Evolutionary conservation across 2,329 filamentous ascomycete species (phyloP), one percentile per base, ranked within the genome.

Genomic region (Blastomyces parvus): DNA sequence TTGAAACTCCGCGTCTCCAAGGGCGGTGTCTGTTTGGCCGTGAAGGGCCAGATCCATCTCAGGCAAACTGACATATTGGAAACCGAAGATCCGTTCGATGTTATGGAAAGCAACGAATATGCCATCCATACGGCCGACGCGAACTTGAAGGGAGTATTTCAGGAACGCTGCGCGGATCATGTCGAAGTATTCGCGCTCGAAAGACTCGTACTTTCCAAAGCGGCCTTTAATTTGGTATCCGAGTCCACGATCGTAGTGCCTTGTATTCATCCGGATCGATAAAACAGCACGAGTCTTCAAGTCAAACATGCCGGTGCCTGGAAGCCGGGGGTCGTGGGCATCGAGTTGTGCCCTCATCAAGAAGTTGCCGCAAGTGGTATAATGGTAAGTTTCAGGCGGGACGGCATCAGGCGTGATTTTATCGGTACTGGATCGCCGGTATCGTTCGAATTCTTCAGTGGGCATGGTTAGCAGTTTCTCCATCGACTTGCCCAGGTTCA

Each of bases 91-190:
- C 62, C 92, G 88, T 75, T 92, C 83, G 1, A 91, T 90, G 73
- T 99, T 99, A 79, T 99, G 94, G 73, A 87, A 99, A 2, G 94
- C 94, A 27, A 97, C 89, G 72, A 97, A 99, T 59, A 97, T 97
- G 62, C 94, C 94, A 72, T 99, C 93, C 95, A 99, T 99, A 59
- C 92, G 87, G 22, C 95, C 94, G 85, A 99, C 95, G 55, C 94
- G 89, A 36, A 93, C 95, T 76, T 99, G 94, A 38, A 99, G 81
- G 11, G 92, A 96, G 75, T 99, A 99, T 72, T 99, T 99, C 62
- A 99, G 80, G 78, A 99, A 93, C 0, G 93, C 94, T 0, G 92
- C 85, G 61, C 95, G 85, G 64, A 96, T 93, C 91, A 99, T 95
- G 75, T 99, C 94, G 74, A 88, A 96, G 74, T 94, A 97, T 71